Percentiles rank a stretch among this genome's conserved stretches.
Conservation (phyloP, 2,329 filamentous ascomycete genomes). For the Fusarium pseudocircinatum region DNA sequence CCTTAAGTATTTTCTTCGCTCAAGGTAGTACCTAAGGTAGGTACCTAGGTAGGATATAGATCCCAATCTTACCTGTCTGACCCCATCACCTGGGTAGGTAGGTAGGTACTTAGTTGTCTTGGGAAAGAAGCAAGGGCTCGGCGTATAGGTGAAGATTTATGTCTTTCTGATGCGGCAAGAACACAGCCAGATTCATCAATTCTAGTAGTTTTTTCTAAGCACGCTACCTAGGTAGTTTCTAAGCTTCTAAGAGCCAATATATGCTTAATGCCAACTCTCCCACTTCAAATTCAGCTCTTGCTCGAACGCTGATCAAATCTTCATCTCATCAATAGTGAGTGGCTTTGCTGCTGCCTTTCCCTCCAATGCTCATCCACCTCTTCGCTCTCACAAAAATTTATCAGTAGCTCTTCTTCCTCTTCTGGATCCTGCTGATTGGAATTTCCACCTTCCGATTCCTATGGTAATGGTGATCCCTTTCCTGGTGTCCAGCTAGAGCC, state of each 20-base stretch:
- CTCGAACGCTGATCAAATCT: background rate
- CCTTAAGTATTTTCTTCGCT: background rate
- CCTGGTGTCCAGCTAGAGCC: conserved; percentile 57
- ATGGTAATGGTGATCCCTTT: conserved; percentile 53
- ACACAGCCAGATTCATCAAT: background rate
- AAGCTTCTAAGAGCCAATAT: background rate
- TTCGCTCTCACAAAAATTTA: background rate
- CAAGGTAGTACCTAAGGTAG: no score
- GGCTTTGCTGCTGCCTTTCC: background rate
- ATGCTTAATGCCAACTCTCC: background rate
- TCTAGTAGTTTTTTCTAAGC: background rate
- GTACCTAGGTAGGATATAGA: background rate
- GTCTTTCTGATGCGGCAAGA: background rate
- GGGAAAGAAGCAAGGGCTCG: background rate
- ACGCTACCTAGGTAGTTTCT: background rate
- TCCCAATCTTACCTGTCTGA: background rate
- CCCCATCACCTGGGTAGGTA: background rate
- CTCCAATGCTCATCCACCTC: background rate
- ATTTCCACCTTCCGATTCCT: conserved; percentile 9
- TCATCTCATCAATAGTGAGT: background rate
- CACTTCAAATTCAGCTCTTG: background rate
- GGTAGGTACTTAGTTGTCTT: background rate
- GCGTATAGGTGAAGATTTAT: no score
- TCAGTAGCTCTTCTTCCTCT: background rate
- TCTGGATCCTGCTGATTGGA: background rate